Percentiles rank a stretch among this genome's conserved stretches.
Evolutionary conservation across 148 eudicot species (phyloP).

Genomic region (Silene uniflora): DNA sequence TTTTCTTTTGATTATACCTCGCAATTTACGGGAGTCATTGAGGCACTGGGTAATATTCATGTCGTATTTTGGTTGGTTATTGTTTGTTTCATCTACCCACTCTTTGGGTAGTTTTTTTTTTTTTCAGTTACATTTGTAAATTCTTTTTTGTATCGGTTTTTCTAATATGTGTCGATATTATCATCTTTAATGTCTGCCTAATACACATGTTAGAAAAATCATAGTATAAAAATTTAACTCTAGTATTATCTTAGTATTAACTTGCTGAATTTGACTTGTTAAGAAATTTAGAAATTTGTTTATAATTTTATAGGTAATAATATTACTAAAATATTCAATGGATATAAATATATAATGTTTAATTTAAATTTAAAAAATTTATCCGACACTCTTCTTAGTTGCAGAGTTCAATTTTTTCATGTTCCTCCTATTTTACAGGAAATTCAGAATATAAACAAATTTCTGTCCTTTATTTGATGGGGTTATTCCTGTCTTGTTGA

Average conservation of each 20-base stretch:
- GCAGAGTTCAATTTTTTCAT: not conserved
- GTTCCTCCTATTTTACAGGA: not conserved
- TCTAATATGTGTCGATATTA: not conserved
- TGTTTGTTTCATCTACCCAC: not conserved
- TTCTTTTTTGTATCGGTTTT: no score
- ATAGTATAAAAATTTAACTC: no score
- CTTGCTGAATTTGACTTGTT: conserved; percentile 5
- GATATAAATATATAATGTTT: no score
- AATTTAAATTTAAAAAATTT: no score
- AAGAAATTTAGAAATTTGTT: not conserved
- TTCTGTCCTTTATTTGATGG: not conserved
- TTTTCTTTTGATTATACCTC: no score
- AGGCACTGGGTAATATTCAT: no score
- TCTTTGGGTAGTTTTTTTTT: not conserved
- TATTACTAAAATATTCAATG: not conserved
- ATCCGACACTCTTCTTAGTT: no score
- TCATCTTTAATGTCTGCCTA: not conserved
- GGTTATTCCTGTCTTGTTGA: not conserved
- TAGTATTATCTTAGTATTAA: no score
- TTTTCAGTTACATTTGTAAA: not conserved
- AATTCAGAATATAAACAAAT: not conserved
- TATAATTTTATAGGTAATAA: not conserved
- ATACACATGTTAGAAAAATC: not conserved
- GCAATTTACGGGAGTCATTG: no score
- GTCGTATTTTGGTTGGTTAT: not conserved